A percentile compares a stretch with the other conserved stretches of the same genome.
phyloP scores from a whole-genome alignment of 2,329 filamentous ascomycete genomes.

The Juglanconis oblonga region DNA sequence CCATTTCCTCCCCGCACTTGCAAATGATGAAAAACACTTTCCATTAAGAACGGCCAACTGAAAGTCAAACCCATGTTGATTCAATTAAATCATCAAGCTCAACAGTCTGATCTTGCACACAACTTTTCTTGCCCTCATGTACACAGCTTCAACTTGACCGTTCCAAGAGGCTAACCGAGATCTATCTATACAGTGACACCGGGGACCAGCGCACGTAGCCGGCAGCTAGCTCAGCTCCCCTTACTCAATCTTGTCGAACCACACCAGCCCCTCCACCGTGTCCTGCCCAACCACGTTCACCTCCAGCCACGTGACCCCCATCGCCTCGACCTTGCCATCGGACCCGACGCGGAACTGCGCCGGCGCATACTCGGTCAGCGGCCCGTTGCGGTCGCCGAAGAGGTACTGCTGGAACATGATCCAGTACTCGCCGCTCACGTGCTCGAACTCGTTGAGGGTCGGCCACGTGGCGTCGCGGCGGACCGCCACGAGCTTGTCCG shows the following conservation, averaged over 20 bases:
- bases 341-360: conserved; percentile 31
- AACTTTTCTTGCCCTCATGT: background rate
- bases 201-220: background rate
- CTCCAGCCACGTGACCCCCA: conserved; percentile 30
- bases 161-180: conserved; percentile 4
- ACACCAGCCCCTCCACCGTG: conserved; percentile 28
- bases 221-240: background rate
- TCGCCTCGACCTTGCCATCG: conserved; percentile 24
- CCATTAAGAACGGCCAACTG: conserved; percentile 25
- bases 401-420: conserved; percentile 26
- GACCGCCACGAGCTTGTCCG: conserved; percentile 23
- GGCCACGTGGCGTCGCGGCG: conserved; percentile 31
- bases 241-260: conserved; percentile 26
- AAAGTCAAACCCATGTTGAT: conserved; percentile 24
- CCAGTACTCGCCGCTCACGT: conserved; percentile 36
- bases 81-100: conserved; percentile 53
- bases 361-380: conserved; percentile 26
- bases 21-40: conserved; percentile 21
- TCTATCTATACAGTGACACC: conserved; percentile 6
- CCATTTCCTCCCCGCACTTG: background rate
- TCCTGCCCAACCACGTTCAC: conserved; percentile 20
- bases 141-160: background rate
- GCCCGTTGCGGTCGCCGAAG: conserved; percentile 24
- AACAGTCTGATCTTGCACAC: conserved; percentile 53
- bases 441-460: conserved; percentile 29